A percentile compares a stretch with the other conserved stretches of the same genome.
Evolutionary conservation across 1,139 yeast species (phyloP).

Genomic region (Geotrichum klebahnii): DNA sequence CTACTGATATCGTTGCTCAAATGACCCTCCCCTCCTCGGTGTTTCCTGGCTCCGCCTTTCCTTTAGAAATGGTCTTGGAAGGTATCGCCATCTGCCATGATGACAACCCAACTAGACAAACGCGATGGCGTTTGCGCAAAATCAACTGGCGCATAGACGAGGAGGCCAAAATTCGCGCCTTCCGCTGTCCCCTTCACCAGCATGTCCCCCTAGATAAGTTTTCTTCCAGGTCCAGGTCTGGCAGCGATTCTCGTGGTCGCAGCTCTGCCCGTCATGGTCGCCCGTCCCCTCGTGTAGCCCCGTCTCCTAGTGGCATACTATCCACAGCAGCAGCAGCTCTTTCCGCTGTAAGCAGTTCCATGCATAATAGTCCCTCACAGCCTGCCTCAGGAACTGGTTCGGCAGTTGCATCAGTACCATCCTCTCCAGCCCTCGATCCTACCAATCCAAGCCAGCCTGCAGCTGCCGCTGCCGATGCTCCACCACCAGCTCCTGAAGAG

Average conservation of each 20-base stretch:
- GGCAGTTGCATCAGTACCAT: not conserved
- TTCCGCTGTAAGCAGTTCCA: not conserved
- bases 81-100: constrained; percentile 55
- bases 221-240: not conserved
- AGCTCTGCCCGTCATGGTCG: not conserved
- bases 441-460: constrained; percentile 11
- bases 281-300: not conserved
- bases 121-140: constrained; percentile 92
- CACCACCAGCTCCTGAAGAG: constrained; percentile 28
- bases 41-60: constrained; percentile 81
- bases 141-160: constrained; percentile 90
- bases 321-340: not conserved
- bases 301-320: not conserved
- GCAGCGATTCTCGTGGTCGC: constrained; percentile 1
- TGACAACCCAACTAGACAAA: constrained; percentile 37
- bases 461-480: constrained; percentile 27
- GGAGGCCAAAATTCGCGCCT: constrained; percentile 55
- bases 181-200: constrained; percentile 24
- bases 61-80: constrained; percentile 75
- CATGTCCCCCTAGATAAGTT: constrained; percentile 11
- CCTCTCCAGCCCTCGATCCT: constrained; percentile 5
- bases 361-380: not conserved
- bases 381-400: not conserved
- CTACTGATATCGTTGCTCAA: constrained; percentile 83
- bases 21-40: constrained; percentile 84